phyloP scores from a whole-genome alignment of 345 rosid genomes.

The Lumnitzera racemosa region DNA sequence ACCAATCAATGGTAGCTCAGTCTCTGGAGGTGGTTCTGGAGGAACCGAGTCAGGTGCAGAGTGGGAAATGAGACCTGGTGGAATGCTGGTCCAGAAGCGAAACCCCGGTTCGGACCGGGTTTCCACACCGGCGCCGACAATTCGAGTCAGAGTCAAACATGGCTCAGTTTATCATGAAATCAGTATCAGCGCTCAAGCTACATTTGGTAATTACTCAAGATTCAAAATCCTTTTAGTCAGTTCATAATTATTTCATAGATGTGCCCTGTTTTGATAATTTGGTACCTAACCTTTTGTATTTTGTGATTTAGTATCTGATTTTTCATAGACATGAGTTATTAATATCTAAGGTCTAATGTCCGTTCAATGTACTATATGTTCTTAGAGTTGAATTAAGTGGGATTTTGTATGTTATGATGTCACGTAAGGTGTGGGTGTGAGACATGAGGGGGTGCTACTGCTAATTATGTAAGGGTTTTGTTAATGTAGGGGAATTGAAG shows the following conservation, averaged over 20 bases:
- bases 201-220: conserved; percentile 34
- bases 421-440: too few relatives aligned
- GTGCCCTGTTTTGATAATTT: too few relatives aligned
- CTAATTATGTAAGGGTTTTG: too few relatives aligned
- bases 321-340: too few relatives aligned
- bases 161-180: conserved; percentile 31
- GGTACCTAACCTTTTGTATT: too few relatives aligned
- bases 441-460: too few relatives aligned
- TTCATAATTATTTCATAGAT: background rate
- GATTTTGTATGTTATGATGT: background rate
- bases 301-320: too few relatives aligned
- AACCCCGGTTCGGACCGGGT: conserved; percentile 22
- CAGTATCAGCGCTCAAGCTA: conserved; percentile 38
- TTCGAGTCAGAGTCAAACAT: conserved; percentile 37
- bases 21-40: too few relatives aligned
- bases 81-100: conserved; percentile 58
- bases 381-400: background rate
- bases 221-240: background rate
- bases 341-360: too few relatives aligned
- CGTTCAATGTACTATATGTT: too few relatives aligned
- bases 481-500: conserved; percentile 47
- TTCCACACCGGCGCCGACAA: conserved; percentile 24
- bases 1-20: too few relatives aligned
- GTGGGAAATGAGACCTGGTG: conserved; percentile 60
- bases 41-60: background rate